phyloP scores from a whole-genome alignment of 495 filamentous ascomycete species.

The Lepidopterella palustris region DNA sequence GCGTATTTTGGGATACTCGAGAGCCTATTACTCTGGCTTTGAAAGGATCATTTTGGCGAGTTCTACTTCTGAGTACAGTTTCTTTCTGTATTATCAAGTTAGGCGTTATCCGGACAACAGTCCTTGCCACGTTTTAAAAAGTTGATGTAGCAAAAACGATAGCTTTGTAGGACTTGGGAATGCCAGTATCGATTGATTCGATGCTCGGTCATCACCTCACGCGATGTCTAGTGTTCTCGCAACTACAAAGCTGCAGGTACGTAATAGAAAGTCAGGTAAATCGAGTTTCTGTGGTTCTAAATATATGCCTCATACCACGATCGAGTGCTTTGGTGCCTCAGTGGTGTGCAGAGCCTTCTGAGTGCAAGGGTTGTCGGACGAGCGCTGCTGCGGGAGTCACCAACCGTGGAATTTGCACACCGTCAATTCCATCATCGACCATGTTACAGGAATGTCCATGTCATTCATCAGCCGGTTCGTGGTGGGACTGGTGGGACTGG shows the following conservation, averaged over 20 bases:
- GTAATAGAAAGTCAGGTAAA: neutral
- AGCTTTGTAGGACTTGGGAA: neutral
- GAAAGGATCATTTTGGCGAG: neutral
- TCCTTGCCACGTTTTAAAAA: neutral
- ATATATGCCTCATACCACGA: neutral
- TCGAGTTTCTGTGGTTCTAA: neutral
- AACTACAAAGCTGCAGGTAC: neutral
- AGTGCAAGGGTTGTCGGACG: too few species aligned
- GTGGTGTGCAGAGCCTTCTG: too few species aligned
- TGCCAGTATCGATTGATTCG: slow-evolving; percentile 2
- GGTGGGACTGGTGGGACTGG: neutral
- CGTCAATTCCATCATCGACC: neutral
- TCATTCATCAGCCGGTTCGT: neutral
- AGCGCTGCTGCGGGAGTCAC: too few species aligned
- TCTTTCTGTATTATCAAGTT: neutral
- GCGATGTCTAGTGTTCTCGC: neutral
- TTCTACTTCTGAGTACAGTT: neutral
- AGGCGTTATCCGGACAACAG: slow-evolving; percentile 1
- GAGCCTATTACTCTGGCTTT: neutral
- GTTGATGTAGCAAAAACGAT: neutral
- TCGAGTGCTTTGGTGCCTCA: too few species aligned
- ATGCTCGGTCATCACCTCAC: neutral
- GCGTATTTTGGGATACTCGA: neutral
- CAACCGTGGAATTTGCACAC: neutral
- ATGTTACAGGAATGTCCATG: neutral